phyloP scores from a whole-genome alignment of 306 rosid species.

The Quercus glauca region DNA sequence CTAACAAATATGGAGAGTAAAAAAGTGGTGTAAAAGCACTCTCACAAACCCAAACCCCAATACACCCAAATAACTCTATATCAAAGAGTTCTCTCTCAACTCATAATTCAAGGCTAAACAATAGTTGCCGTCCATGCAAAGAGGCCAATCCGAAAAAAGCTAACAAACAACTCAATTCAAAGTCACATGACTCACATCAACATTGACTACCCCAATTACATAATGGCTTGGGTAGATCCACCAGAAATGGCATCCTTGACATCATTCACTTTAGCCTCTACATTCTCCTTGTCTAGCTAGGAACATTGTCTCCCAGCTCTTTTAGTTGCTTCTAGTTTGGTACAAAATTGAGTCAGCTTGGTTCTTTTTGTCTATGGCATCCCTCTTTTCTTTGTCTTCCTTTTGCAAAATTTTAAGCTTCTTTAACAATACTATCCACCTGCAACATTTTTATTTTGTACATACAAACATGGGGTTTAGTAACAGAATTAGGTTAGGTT shows the following conservation, averaged over 20 bases:
- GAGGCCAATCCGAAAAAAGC: too few relatives aligned
- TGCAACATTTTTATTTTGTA: constrained; percentile 18
- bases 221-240: constrained; percentile 41
- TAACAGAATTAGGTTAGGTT: not conserved
- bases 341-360: constrained; percentile 88
- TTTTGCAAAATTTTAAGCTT: constrained; percentile 70
- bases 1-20: too few relatives aligned
- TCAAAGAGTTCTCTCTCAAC: too few relatives aligned
- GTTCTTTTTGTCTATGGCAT: constrained; percentile 85
- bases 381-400: constrained; percentile 91
- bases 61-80: too few relatives aligned
- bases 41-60: too few relatives aligned
- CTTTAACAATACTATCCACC: constrained; percentile 79
- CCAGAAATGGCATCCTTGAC: constrained; percentile 77
- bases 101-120: too few relatives aligned
- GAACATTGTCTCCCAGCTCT: constrained; percentile 88
- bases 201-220: constrained; percentile 81
- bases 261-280: constrained; percentile 76
- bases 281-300: constrained; percentile 85
- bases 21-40: too few relatives aligned
- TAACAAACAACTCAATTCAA: too few relatives aligned
- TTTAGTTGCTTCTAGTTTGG: constrained; percentile 90
- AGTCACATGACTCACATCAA: too few relatives aligned
- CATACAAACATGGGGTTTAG: not conserved
- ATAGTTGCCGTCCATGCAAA: too few relatives aligned